Evolutionary conservation across 352 stramenopile species (phyloP).

Genomic region (Peronospora belbahrii): DNA sequence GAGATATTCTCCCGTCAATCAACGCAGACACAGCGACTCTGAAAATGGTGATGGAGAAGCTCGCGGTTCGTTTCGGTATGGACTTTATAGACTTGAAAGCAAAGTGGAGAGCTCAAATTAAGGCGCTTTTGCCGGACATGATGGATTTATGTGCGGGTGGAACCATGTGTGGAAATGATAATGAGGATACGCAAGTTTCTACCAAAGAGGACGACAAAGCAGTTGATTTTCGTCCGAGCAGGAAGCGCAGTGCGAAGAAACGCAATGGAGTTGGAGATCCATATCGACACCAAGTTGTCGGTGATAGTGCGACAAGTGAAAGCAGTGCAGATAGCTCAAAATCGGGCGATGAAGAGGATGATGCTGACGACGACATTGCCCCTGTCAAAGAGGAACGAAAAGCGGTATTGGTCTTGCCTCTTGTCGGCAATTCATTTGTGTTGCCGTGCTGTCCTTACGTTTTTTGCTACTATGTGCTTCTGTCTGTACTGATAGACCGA

Average conservation of each 20-base stretch:
- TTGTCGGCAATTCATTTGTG: neutral
- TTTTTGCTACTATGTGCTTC: neutral
- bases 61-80: slow-evolving; percentile 46
- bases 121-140: slow-evolving; percentile 40
- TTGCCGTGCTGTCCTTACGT: neutral
- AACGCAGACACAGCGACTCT: slow-evolving; percentile 44
- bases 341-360: slow-evolving; percentile 15
- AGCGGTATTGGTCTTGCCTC: slow-evolving; percentile 18
- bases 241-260: slow-evolving; percentile 18
- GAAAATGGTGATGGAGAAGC: slow-evolving; percentile 36
- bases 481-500: slow-evolving; percentile 1
- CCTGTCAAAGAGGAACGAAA: slow-evolving; percentile 14
- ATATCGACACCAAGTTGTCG: slow-evolving; percentile 5
- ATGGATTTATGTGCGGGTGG: slow-evolving; percentile 28
- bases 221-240: slow-evolving; percentile 16
- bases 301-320: slow-evolving; percentile 26
- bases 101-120: slow-evolving; percentile 40
- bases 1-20: slow-evolving; percentile 49
- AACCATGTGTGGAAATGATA: slow-evolving; percentile 7
- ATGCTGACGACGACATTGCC: slow-evolving; percentile 19
- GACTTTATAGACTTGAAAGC: slow-evolving; percentile 34
- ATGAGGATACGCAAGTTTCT: too few relatives aligned
- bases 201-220: slow-evolving; percentile 28
- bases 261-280: slow-evolving; percentile 35
- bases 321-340: slow-evolving; percentile 18